phyloP scores from a whole-genome alignment of 2,329 filamentous ascomycete species.

The Chaetothyriales sp. region DNA sequence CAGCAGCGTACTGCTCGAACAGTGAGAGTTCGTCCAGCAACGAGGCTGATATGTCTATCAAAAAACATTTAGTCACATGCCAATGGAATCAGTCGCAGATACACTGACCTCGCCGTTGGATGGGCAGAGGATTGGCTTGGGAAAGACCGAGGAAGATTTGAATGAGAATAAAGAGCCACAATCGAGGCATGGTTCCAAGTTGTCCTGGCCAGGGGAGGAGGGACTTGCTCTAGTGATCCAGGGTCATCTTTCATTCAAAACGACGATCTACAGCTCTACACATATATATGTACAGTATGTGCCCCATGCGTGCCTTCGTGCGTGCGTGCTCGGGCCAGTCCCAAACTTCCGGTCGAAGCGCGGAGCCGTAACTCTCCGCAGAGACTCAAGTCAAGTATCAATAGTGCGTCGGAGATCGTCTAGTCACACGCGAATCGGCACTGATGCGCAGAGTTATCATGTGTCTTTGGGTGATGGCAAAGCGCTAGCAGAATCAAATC shows the following conservation, averaged over 20 bases:
- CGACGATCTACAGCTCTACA: background rate
- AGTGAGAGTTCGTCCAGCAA: constrained; percentile 29
- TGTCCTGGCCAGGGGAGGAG: background rate
- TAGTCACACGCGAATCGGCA: background rate
- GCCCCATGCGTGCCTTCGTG: no score
- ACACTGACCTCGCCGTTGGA: background rate
- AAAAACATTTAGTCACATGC: background rate
- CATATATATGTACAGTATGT: no score
- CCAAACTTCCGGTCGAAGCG: background rate
- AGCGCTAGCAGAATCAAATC: background rate
- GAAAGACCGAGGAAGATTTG: background rate
- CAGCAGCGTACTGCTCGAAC: constrained; percentile 38
- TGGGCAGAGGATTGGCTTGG: background rate
- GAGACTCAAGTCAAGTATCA: background rate
- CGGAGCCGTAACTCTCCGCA: background rate
- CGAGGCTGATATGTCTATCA: background rate
- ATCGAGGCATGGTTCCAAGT: background rate
- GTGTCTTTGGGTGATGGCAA: background rate
- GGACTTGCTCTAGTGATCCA: no score
- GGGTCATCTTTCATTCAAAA: background rate
- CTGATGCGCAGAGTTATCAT: no score
- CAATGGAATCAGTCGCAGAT: background rate
- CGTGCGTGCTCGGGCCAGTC: background rate
- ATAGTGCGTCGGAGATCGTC: background rate
- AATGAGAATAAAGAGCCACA: background rate